Evolutionary conservation across 805 yeast species (phyloP).

Genomic region (Kuraishia hungarica): DNA sequence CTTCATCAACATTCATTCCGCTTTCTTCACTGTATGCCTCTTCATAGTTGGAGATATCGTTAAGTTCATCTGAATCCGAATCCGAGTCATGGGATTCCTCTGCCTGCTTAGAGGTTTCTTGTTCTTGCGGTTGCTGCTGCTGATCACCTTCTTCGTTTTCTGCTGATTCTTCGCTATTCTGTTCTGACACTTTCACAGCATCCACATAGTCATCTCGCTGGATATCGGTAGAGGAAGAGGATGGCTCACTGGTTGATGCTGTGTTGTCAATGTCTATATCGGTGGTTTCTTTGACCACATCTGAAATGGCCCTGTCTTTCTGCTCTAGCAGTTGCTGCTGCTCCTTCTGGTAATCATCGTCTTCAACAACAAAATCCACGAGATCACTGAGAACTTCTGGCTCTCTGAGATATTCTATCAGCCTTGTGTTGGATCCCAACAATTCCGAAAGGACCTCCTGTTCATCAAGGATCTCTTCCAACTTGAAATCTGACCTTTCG

Average conservation of each 20-base stretch:
- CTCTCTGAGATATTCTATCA: conserved; percentile 72
- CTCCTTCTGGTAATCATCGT: conserved; percentile 30
- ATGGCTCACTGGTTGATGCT: conserved; percentile 1
- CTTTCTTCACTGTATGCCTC: conserved; percentile 3
- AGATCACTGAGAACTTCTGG: conserved; percentile 65
- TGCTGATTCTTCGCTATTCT: conserved; percentile 13
- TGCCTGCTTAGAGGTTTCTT: conserved; percentile 4
- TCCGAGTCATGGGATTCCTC: conserved; percentile 14
- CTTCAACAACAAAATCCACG: conserved; percentile 55
- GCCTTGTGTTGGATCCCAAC: conserved; percentile 60
- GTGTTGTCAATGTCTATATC: conserved; percentile 3
- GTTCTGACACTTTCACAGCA: conserved; percentile 18
- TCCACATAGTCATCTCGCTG: conserved; percentile 5
- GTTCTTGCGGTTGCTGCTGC: conserved; percentile 5
- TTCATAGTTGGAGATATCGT: neutral
- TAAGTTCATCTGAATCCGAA: conserved; percentile 7
- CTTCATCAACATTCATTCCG: conserved; percentile 19
- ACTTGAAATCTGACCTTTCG: conserved; percentile 34
- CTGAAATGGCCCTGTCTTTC: neutral
- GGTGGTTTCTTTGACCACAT: conserved; percentile 12
- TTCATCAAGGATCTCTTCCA: conserved; percentile 63
- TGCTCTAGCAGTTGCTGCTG: conserved; percentile 10
- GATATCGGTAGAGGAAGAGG: conserved; percentile 2
- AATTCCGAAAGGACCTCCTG: conserved; percentile 69
- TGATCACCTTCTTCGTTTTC: conserved; percentile 10